Base-by-base conservation (phyloP, 148 eudicot genomes). In the Heliamphora exappendiculata region DNA sequence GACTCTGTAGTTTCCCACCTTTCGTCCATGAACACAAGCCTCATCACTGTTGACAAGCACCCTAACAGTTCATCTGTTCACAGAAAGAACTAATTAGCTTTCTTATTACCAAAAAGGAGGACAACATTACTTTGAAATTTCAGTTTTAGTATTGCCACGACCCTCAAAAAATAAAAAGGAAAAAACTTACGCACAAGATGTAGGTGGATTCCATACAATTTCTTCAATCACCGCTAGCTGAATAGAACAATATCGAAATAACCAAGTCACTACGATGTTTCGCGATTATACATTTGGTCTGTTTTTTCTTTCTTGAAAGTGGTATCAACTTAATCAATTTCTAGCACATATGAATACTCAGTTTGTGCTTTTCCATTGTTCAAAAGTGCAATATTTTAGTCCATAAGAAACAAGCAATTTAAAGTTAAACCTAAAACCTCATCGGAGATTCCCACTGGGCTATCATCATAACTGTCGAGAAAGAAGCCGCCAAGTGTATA, bases 221-320 rank as follows among this genome's bases (percentile, higher is more conserved):
- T 94, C 97, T 33, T 92, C 97, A 71, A 92, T 90, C 76, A 90
- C 97, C 84, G 90, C 97, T 17, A 92, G 90, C 97, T 92, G 89
- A 57, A 86, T 49, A 66, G 79, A 36, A 44, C 66, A 75, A 58
- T 20, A 73, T 16, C 22, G 57, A 58, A 39, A 22, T 60, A 55
- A 45, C 36, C 41, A 60, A 62, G 70, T 44, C 53, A 37, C 26
- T 19, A 72, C 24, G 47, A 34, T 28, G 49, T 69, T 41, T 54
- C 62, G 72, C 29, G 67, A 41, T 64, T 75, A 19, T 58, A n/a
- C 22, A 74, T 16, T 31, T 5, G 26, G 3, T 31, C 13, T 16
- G n/a, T 28, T 59, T 24, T 26, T 31, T 17, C 31, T 70, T 2
- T 16, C n/a, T n/a, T n/a, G 1, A 47, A 53, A 51, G 17, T 20